Evolutionary conservation across 352 stramenopile species (phyloP), one percentile per base, ranked within the genome.

Genomic region (Phytopythium cucurbitacearum): DNA sequence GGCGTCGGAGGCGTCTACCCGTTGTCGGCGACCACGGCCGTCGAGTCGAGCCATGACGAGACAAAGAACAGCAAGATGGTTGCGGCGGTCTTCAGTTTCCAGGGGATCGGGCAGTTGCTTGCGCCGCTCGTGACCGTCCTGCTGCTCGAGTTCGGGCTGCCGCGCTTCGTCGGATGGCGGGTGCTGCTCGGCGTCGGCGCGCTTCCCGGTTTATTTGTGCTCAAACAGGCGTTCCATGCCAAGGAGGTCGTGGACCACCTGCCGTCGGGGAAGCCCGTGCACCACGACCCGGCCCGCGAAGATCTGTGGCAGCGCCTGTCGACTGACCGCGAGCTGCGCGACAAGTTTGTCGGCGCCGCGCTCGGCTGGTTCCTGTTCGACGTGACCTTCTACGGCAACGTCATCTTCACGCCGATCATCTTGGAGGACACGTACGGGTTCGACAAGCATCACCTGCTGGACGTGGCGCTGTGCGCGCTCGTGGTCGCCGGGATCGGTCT

Each of bases 351-450:
- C 15, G 90, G 90, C 16, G 91, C 89, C 1, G 72, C 73, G n/a
- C 57, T 84, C 10, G 85, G 77, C n/a, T 97, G 90, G 90, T 96
- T 97, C 59, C 67, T 97, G 9, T 96, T 96, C 57, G 90, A 97
- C 69, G 74, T 97, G 35, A 81, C 82, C 7, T 97, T 95, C 46
- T 96, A 96, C 60, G 87, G 80, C 36, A 95, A 96, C 59, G 67
- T 91, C 40, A 79, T 96, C 54, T 96, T 96, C 62, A 91, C 82
- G 40, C 80, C 85, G 2, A 83, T 88, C 41, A 88, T 95, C 52
- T 48, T 95, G 7, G 62, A 88, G 51, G 80, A 87, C 56, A 80
- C 78, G 7, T 88, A 80, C 43, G 76, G 65, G 4, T 78, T 76
- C 53, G 70, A 80, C 43, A 79, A 74, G 33, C 72, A 71, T 42